A percentile compares a stretch with the other conserved stretches of the same genome.
These are phyloP conservation scores for Mycothermus thermophilus DNA, from an alignment of 495 filamentous ascomycete genomes.

Conservation along the genomic window DNA sequence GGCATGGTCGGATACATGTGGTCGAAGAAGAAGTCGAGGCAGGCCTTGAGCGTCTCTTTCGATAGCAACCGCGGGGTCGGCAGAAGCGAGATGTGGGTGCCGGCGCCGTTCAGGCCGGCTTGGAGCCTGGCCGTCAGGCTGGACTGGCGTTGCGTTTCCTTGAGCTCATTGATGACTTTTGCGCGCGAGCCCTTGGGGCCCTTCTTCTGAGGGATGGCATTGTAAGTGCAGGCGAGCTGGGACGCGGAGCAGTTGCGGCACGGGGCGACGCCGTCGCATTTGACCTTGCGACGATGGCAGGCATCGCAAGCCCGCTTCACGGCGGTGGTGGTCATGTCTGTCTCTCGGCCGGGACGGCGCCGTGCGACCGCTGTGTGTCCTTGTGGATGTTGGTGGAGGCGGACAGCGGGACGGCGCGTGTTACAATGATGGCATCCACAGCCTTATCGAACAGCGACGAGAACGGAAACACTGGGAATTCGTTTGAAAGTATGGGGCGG, in stretches of 20 bases:
- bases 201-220: slow-evolving; percentile 76
- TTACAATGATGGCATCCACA: slow-evolving; percentile 17
- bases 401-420: slow-evolving; percentile 10
- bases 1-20: slow-evolving; percentile 77
- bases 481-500: slow-evolving; percentile 7
- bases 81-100: slow-evolving; percentile 30
- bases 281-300: slow-evolving; percentile 74
- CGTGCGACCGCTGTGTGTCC: slow-evolving; percentile 5
- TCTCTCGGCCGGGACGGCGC: slow-evolving; percentile 3
- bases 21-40: slow-evolving; percentile 72
- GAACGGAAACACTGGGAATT: slow-evolving; percentile 6
- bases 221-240: slow-evolving; percentile 61
- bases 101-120: slow-evolving; percentile 29
- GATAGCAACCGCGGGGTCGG: slow-evolving; percentile 45
- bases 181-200: slow-evolving; percentile 71
- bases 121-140: slow-evolving; percentile 40
- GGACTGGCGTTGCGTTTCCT: slow-evolving; percentile 49
- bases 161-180: slow-evolving; percentile 66
- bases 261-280: slow-evolving; percentile 58
- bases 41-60: slow-evolving; percentile 47
- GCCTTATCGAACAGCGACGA: slow-evolving; percentile 10
- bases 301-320: slow-evolving; percentile 65
- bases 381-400: slow-evolving; percentile 8
- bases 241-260: slow-evolving; percentile 57
- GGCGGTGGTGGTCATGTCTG: slow-evolving; percentile 34